Conservation (phyloP, 768 basidiomycete genomes). For the Calocybe indica region DNA sequence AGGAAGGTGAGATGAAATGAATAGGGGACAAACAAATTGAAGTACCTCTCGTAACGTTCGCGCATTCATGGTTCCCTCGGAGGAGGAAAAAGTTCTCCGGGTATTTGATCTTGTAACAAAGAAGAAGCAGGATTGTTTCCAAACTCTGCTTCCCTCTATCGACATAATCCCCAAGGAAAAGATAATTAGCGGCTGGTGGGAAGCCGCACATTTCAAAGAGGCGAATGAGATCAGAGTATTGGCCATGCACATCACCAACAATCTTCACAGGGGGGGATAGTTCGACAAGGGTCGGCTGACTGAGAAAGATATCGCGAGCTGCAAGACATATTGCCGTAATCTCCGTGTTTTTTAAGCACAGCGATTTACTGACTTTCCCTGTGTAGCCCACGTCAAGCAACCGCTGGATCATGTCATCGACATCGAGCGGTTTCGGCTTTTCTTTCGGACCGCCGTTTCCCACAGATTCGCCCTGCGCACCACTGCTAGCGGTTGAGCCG, state of each 20-base stretch:
- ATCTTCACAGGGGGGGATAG: slow-evolving; percentile 98
- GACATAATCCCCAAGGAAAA: slow-evolving; percentile 98
- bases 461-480: slow-evolving; percentile 32
- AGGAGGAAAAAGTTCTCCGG: slow-evolving; percentile 99
- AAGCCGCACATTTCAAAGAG: slow-evolving; percentile 99
- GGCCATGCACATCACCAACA: slow-evolving; percentile 98
- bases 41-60: slow-evolving; percentile 94
- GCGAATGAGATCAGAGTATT: slow-evolving; percentile 97
- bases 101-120: slow-evolving; percentile 99
- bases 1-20: slow-evolving; percentile 11
- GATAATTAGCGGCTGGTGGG: slow-evolving; percentile 94
- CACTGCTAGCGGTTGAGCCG: slow-evolving; percentile 38
- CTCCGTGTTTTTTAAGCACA: slow-evolving; percentile 94
- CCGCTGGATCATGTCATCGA: slow-evolving; percentile 97
- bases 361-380: slow-evolving; percentile 95
- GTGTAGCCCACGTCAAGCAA: slow-evolving; percentile 95
- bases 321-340: slow-evolving; percentile 92
- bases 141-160: slow-evolving; percentile 98
- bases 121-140: slow-evolving; percentile 92
- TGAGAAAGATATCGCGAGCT: slow-evolving; percentile 93
- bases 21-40: slow-evolving; percentile 3
- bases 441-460: slow-evolving; percentile 46
- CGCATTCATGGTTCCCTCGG: slow-evolving; percentile 98
- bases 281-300: slow-evolving; percentile 95
- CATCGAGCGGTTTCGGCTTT: slow-evolving; percentile 71